Evolutionary conservation across 148 eudicot species (phyloP), one percentile per base, ranked within the genome.

Genomic region (Tetragonia tetragonoides): DNA sequence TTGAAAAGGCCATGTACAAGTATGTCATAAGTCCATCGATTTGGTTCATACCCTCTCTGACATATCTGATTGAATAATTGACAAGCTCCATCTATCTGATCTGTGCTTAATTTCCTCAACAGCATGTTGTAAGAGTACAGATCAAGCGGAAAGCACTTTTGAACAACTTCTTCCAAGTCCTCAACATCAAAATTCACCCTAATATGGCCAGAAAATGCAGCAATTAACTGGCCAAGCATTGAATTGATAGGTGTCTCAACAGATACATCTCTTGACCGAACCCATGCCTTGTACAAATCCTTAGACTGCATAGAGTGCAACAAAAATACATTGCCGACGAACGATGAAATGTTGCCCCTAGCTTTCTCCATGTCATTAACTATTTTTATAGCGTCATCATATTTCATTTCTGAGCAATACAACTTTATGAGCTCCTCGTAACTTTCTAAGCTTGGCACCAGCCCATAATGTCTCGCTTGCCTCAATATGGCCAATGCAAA

Each of bases 401-500:
- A 91, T 37, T 77, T 76, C 46, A 70, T 81, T 69, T 84, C 78
- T 9, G 42, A 28, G 74, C 91, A 85, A 34, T 83, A 78, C 49
- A 77, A 24, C 79, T 70, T 76, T 10, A 95, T 77, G 66, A 95
- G 91, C 83, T 89, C 94, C 84, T 95, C 97, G 44, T 89, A 92
- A 76, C 91, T 88, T 74, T 81, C 67, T 28, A 87, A 72, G 75
- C 89, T 86, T 21, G 88, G 90, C 44, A 40, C 60, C 49, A 79
- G 2, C 38, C 85, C 83, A 3, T 78, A 80, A 57, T 80, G 57
- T 76, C 76, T 83, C 46, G 81, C 79, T 74, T 85, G 64, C 76
- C 76, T 59, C 72, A 90, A 74, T 8, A 83, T 75, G 44, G 81
- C 66, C 23, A 80, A 79, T 44, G 96, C 98, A 68, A 70, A 10